Evolutionary conservation across 1,284 basidiomycete species (phyloP).

Genomic region (Vanrija pseudolonga): DNA sequence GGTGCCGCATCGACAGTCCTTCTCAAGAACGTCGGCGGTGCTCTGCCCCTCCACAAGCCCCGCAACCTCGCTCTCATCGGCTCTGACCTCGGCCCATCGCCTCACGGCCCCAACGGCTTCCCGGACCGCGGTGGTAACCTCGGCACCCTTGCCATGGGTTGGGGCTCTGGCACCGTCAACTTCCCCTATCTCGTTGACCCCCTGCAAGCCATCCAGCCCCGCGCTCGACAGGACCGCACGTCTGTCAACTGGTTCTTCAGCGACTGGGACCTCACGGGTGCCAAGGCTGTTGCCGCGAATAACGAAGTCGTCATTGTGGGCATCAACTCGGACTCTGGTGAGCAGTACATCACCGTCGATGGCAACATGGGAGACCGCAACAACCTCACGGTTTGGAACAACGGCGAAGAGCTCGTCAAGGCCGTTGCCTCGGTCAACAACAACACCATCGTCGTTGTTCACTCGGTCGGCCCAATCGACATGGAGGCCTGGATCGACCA

Average conservation of each 20-base stretch:
- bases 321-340: constrained; percentile 68
- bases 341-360: constrained; percentile 70
- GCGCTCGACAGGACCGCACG: constrained; percentile 57
- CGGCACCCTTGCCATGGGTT: constrained; percentile 72
- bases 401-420: constrained; percentile 57
- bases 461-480: constrained; percentile 70
- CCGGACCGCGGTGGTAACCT: constrained; percentile 55
- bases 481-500: constrained; percentile 71
- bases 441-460: constrained; percentile 77
- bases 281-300: constrained; percentile 54
- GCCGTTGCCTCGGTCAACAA: constrained; percentile 50
- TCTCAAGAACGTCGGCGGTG: constrained; percentile 62
- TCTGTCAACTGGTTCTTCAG: constrained; percentile 54
- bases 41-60: constrained; percentile 59
- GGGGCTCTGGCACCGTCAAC: constrained; percentile 64
- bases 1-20: constrained; percentile 57
- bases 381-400: constrained; percentile 74
- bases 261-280: constrained; percentile 60
- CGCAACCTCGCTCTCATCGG: constrained; percentile 61
- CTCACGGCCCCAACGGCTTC: constrained; percentile 69
- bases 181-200: constrained; percentile 56
- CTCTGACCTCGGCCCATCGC: constrained; percentile 66
- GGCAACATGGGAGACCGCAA: constrained; percentile 62
- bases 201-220: constrained; percentile 64
- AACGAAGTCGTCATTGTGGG: constrained; percentile 64